Base-by-base conservation (phyloP, 176 grass and related monocot genomes). In the Oryza coarctata region DNA sequence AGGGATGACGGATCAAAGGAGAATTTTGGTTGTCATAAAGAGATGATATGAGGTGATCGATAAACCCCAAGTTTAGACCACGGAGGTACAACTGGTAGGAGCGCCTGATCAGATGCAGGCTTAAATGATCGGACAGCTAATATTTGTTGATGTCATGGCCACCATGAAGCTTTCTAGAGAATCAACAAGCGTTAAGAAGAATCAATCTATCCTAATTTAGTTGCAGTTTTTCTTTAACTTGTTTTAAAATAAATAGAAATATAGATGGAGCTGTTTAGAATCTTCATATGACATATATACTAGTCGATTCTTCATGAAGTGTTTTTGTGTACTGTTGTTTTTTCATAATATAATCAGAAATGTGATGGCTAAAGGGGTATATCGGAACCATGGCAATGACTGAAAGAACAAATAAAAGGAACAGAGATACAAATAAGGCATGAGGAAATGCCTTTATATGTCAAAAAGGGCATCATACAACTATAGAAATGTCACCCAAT, bases 101-200 rank as follows among this genome's bases (percentile, higher is more conserved):
- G 4, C 15, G 30, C 72, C 25, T 7, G 5, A 55, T 23, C 82
- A 57, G 41, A 65, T 29, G 36, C 39, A 35, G 5, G 38, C 34
- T 35, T 30, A 50, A 80, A 70, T 69, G 68, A 81, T 29, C 45
- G 38, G 39, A 81, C n/a, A 58, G 66, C 33, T 30, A 74, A 7
- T 49, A 26, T 63, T 65, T 68, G 5, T 13, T 20, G 6, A 71
- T 81, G 68, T 25, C 40, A 25, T 44, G 1, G 4, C 14, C 45
- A 27, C 8, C 22, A 47, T 45, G 25, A 83, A 1, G 35, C 12
- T 18, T 74, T 83, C 33, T 57, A 17, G 57, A 62, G 41, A 75
- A 31, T 49, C 62, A 27, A n/a, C 35, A 50, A 28, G 41, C 47
- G 49, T 34, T 57, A 35, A 36, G 73, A 35, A 58, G 30, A 15